These are phyloP conservation scores for Candida tetrigidarum DNA, from an alignment of 1,139 yeast species.

Conservation along the genomic window DNA sequence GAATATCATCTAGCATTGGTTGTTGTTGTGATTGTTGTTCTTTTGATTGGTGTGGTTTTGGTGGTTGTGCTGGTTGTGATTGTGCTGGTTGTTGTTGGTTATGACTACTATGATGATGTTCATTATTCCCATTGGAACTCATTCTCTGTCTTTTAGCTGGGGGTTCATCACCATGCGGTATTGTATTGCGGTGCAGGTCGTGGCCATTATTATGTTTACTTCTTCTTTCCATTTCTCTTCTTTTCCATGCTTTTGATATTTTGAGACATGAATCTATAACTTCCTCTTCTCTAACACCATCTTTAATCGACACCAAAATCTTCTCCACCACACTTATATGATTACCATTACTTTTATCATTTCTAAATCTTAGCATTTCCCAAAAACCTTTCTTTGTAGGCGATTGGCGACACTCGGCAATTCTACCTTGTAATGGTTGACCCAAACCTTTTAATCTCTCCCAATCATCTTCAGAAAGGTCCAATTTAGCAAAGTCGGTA, in stretches of 20 bases:
- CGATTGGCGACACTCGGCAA: slow-evolving; percentile 79
- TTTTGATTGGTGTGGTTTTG: slow-evolving; percentile 19
- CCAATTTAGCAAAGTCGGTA: slow-evolving; percentile 67
- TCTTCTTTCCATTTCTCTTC: slow-evolving; percentile 34
- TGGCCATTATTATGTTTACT: slow-evolving; percentile 17
- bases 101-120: slow-evolving; percentile 3
- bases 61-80: slow-evolving; percentile 9
- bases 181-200: slow-evolving; percentile 2
- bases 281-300: slow-evolving; percentile 83
- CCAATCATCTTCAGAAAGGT: slow-evolving; percentile 80
- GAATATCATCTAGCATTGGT: slow-evolving; percentile 29
- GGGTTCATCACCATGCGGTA: slow-evolving; percentile 14
- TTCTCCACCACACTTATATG: slow-evolving; percentile 80
- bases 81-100: background rate
- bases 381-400: slow-evolving; percentile 60
- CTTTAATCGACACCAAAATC: slow-evolving; percentile 82
- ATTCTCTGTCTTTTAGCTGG: slow-evolving; percentile 14
- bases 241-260: slow-evolving; percentile 41
- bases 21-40: slow-evolving; percentile 9
- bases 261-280: slow-evolving; percentile 50
- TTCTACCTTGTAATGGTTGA: slow-evolving; percentile 89
- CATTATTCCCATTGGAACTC: slow-evolving; percentile 1
- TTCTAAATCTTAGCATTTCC: slow-evolving; percentile 88
- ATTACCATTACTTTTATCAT: slow-evolving; percentile 90
- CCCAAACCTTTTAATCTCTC: slow-evolving; percentile 64